Evolutionary conservation across 2,329 filamentous ascomycete species (phyloP).

Genomic region (Fusarium sambucinum): DNA sequence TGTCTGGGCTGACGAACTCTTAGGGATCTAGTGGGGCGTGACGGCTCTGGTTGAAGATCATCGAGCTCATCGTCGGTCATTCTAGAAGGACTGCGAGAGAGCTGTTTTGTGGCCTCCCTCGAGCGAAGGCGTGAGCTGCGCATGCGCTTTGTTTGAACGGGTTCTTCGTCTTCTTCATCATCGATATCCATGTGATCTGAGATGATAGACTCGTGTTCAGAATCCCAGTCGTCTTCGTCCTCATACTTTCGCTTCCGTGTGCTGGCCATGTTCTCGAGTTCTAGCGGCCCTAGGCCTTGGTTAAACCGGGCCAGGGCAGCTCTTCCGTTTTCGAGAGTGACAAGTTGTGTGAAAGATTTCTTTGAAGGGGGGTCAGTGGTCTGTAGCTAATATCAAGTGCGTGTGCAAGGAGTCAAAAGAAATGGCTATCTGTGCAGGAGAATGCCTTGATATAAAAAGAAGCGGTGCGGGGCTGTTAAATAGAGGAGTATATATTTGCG

Average conservation of each 20-base stretch:
- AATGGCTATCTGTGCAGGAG: neutral
- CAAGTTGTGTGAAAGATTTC: constrained; percentile 50
- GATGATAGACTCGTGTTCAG: constrained; percentile 40
- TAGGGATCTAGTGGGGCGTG: constrained; percentile 35
- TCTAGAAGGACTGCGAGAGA: constrained; percentile 30
- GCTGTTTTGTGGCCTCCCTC: constrained; percentile 43
- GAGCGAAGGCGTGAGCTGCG: constrained; percentile 43
- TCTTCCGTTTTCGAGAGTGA: constrained; percentile 51
- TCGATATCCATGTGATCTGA: constrained; percentile 49
- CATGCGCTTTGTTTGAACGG: constrained; percentile 15
- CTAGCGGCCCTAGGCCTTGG: constrained; percentile 22
- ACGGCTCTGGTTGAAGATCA: constrained; percentile 17
- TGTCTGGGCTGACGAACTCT: constrained; percentile 48
- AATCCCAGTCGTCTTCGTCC: constrained; percentile 48
- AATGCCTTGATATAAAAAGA: constrained; percentile 11
- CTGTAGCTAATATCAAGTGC: neutral
- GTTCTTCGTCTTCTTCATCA: constrained; percentile 40
- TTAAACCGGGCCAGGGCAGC: constrained; percentile 46
- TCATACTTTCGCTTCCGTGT: constrained; percentile 51
- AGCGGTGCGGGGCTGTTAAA: constrained; percentile 22
- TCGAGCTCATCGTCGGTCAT: constrained; percentile 39
- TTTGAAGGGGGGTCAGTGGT: constrained; percentile 43
- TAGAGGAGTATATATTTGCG: constrained; percentile 27
- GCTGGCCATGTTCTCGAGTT: constrained; percentile 33
- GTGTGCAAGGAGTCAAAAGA: neutral